Percentiles rank a stretch among this genome's conserved stretches.
Conservation (phyloP, 495 filamentous ascomycete species). For the Lophiostoma macrostomum region DNA sequence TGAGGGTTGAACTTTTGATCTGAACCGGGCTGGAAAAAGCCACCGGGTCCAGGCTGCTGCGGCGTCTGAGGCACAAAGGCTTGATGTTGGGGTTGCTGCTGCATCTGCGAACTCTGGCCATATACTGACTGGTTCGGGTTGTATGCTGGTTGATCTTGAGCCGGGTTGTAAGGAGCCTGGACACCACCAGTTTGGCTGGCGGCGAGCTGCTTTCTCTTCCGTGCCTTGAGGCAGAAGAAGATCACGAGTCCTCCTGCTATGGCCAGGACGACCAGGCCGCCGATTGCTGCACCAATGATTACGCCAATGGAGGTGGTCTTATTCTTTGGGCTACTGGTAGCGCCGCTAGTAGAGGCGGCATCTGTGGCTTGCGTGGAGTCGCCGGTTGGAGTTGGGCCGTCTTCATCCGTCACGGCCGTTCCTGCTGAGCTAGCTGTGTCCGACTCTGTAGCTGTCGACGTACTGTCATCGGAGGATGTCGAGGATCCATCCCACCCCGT, state of each 20-base stretch:
- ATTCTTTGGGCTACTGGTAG: neutral
- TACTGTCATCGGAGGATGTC: neutral
- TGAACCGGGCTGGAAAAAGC: conserved; percentile 18
- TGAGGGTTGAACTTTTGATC: conserved; percentile 19
- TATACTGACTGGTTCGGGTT: too few species aligned
- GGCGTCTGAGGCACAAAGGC: conserved; percentile 5
- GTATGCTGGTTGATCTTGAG: conserved; percentile 15
- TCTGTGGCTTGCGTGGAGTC: neutral
- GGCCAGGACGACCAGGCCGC: conserved; percentile 15
- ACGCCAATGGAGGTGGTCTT: conserved; percentile 13
- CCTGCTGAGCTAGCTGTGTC: too few species aligned
- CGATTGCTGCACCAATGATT: conserved; percentile 18
- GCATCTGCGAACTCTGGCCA: too few species aligned
- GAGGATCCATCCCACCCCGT: conserved; percentile 11
- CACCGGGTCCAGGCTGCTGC: conserved; percentile 8
- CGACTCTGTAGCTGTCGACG: neutral
- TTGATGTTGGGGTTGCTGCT: conserved; percentile 3
- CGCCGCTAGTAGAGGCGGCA: neutral
- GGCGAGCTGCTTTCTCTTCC: conserved; percentile 18
- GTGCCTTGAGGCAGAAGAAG: conserved; percentile 25
- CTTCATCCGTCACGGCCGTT: too few species aligned
- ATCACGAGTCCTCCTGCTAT: conserved; percentile 13
- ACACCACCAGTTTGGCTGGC: conserved; percentile 19
- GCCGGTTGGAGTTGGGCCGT: too few species aligned
- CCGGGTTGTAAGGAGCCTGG: conserved; percentile 20